Evolutionary conservation across 2,329 filamentous ascomycete genomes (phyloP).

Genomic region (Penicillium sp.): DNA sequence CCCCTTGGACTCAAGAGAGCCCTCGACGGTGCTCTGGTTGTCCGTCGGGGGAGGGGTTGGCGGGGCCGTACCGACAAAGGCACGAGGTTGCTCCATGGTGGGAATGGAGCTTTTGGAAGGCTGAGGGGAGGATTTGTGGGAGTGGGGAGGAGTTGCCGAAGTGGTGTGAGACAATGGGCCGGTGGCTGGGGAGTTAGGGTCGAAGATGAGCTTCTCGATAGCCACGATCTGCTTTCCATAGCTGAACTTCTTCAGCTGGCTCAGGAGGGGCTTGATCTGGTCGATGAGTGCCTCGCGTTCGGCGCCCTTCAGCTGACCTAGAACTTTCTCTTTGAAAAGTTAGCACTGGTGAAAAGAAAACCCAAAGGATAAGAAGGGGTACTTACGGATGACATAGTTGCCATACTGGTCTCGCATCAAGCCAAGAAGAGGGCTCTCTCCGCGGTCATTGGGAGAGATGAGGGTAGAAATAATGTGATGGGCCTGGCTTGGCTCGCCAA

Average conservation of each 20-base stretch:
- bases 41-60: slow-evolving; percentile 68
- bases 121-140: slow-evolving; percentile 42
- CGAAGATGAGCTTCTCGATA: slow-evolving; percentile 58
- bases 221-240: slow-evolving; percentile 66
- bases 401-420: slow-evolving; percentile 90
- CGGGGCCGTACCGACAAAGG: slow-evolving; percentile 55
- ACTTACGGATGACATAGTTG: slow-evolving; percentile 96
- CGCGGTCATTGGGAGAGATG: slow-evolving; percentile 60
- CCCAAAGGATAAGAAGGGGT: neutral
- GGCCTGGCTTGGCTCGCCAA: slow-evolving; percentile 68
- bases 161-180: slow-evolving; percentile 31
- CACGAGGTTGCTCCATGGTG: slow-evolving; percentile 43
- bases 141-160: slow-evolving; percentile 40
- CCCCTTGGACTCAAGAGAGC: slow-evolving; percentile 39
- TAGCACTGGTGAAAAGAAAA: slow-evolving; percentile 21
- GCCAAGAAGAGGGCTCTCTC: slow-evolving; percentile 67
- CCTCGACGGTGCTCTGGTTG: slow-evolving; percentile 61
- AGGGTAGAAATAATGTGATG: slow-evolving; percentile 66
- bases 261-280: slow-evolving; percentile 63
- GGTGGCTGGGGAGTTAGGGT: slow-evolving; percentile 27
- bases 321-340: slow-evolving; percentile 68
- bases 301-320: slow-evolving; percentile 60
- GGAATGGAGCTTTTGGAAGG: slow-evolving; percentile 35
- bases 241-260: slow-evolving; percentile 62
- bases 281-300: slow-evolving; percentile 62